Base-by-base conservation (phyloP, 2,329 filamentous ascomycete genomes). In the Alternaria brassicae region DNA sequence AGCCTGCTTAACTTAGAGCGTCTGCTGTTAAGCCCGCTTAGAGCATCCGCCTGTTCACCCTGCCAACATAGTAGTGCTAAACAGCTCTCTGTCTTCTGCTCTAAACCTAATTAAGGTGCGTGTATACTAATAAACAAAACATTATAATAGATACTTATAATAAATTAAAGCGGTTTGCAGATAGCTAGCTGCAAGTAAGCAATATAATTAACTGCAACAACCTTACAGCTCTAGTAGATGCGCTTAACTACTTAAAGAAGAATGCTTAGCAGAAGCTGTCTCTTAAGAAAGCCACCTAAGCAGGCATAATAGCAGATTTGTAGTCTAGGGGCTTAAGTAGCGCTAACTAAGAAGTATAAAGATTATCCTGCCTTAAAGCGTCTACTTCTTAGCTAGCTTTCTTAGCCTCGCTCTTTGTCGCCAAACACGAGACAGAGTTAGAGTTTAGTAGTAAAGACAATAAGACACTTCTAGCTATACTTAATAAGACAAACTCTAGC, bases 201-300 rank as follows among this genome's bases (percentile, higher is more conserved):
- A 5, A 56, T 50, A 6, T n/a, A 37, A 28, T 56, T 4, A 10
- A 56, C 6, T 32, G 7, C 28, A 21, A 56, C 5, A 28, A 56
- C 12, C 53, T 56, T 56, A 21, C 8, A 50, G 44, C 53, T 3
- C 27, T 56, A 21, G 21, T 56, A 50, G 37, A 56, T 42, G 44
- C 53, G 37, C 53, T 56, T 13, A 15, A 50, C 25, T 37, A 37
- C 27, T 21, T 56, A 6, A 56, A 56, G 44, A 56, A 56, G 37
- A 37, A 50, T 6, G 45, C 44, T n/a, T 10, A 56, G 28, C 12
- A 56, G 53, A 50, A 50, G 13, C 10, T 56, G 8, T 56, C 53
- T 1, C 42, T 42, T 3, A 50, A 27, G 12, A 28, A n/a, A 50
- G 45, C 53, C 2, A 56, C 2, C 9, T 12, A 50, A 49, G 27